Conservation (phyloP, 371 early-diverging fungal genomes). For the Zancudomyces culisetae region DNA sequence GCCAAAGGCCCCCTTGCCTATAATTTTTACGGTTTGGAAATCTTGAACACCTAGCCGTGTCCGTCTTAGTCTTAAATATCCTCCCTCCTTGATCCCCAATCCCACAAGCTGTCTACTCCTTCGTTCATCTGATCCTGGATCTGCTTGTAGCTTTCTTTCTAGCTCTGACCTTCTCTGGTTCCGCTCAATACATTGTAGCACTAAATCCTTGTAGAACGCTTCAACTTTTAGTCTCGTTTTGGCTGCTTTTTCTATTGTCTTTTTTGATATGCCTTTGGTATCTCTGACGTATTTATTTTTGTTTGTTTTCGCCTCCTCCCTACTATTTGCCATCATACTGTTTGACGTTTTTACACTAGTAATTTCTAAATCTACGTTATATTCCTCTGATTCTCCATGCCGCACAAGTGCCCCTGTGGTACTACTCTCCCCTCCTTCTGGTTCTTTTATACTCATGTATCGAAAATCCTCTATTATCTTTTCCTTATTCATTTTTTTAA, state of each 20-base stretch:
- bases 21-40: slow-evolving; percentile 92
- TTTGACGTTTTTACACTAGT: background rate
- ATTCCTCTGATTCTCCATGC: no score
- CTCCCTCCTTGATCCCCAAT: slow-evolving; percentile 78
- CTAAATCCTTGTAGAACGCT: slow-evolving; percentile 64
- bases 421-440: no score
- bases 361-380: no score
- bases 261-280: slow-evolving; percentile 6
- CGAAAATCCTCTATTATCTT: no score
- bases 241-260: slow-evolving; percentile 56
- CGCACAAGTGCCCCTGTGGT: no score
- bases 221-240: slow-evolving; percentile 74
- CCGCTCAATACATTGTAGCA: slow-evolving; percentile 76
- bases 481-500: no score
- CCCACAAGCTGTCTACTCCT: slow-evolving; percentile 52
- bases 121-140: slow-evolving; percentile 68
- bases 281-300: no score
- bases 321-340: background rate
- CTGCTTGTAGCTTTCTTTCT: slow-evolving; percentile 49
- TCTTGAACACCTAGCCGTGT: slow-evolving; percentile 83
- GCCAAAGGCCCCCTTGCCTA: slow-evolving; percentile 99
- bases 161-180: slow-evolving; percentile 64
- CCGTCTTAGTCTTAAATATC: slow-evolving; percentile 77
- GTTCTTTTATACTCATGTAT: no score
- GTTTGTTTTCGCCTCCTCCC: background rate